These are phyloP conservation scores for Dianthus caryophyllus DNA, from an alignment of 148 eudicot species.

Conservation along the genomic window DNA sequence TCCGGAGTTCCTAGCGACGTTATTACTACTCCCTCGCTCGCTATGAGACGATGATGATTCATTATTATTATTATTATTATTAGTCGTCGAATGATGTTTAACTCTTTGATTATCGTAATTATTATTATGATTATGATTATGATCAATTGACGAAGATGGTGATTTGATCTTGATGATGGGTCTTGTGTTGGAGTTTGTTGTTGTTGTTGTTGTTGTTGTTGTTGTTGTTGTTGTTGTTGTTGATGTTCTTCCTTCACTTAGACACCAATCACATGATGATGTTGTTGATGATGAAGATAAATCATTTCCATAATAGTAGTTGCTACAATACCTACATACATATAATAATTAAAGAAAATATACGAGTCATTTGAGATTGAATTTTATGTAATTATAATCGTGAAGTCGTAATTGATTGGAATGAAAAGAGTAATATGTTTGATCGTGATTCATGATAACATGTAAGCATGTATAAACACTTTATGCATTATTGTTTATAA, in stretches of 20 bases:
- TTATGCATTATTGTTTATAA: too few relatives aligned
- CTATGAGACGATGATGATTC: neutral
- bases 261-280: constrained; percentile 33
- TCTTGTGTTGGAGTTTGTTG: neutral
- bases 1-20: constrained; percentile 18
- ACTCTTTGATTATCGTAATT: constrained; percentile 22
- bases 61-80: neutral
- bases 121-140: neutral
- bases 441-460: too few relatives aligned
- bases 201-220: neutral
- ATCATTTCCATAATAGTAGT: constrained; percentile 20
- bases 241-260: constrained; percentile 25
- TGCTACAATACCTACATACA: constrained; percentile 32
- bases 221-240: neutral
- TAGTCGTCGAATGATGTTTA: constrained; percentile 1
- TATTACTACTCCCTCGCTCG: neutral
- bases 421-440: too few relatives aligned
- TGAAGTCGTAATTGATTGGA: too few relatives aligned
- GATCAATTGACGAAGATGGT: constrained; percentile 14
- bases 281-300: constrained; percentile 9
- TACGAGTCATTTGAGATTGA: too few relatives aligned
- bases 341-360: neutral
- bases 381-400: neutral
- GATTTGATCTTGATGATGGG: constrained; percentile 17
- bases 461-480: too few relatives aligned